Evolutionary conservation across 2,329 filamentous ascomycete genomes (phyloP).

Genomic region (Penicillium hordei): DNA sequence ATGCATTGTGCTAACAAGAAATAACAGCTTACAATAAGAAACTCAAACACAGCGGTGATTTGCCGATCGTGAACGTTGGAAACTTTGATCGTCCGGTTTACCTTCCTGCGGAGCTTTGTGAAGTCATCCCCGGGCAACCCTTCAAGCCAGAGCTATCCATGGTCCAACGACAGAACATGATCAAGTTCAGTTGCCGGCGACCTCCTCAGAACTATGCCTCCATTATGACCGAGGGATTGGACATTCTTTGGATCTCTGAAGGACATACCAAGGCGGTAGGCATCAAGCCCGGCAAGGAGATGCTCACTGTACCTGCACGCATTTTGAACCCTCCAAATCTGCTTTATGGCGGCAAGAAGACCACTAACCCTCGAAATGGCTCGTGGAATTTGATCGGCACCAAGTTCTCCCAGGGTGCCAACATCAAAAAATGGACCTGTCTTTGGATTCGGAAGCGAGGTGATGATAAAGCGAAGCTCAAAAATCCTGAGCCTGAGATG

Average conservation of each 20-base stretch:
- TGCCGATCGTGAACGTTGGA: conserved; percentile 66
- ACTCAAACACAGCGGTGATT: conserved; percentile 27
- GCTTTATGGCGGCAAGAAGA: conserved; percentile 9
- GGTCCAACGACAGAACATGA: conserved; percentile 64
- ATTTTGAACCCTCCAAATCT: conserved; percentile 16
- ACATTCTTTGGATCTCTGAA: conserved; percentile 13
- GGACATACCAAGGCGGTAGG: not conserved
- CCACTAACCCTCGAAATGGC: conserved; percentile 4
- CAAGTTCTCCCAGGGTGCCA: conserved; percentile 4
- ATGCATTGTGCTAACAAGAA: not conserved
- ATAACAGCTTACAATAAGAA: conserved; percentile 38
- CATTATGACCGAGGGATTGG: conserved; percentile 43
- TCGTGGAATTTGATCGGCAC: conserved; percentile 20
- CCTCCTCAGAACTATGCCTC: conserved; percentile 65
- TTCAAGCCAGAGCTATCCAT: conserved; percentile 57
- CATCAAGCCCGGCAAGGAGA: conserved; percentile 7
- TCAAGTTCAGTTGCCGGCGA: conserved; percentile 65
- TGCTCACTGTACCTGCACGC: conserved; percentile 19
- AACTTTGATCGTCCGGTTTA: conserved; percentile 57
- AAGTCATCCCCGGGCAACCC: conserved; percentile 61
- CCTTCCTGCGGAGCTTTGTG: conserved; percentile 63
- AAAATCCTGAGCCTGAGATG: not conserved
- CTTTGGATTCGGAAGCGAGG: conserved; percentile 1
- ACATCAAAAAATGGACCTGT: conserved; percentile 4
- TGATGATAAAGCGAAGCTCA: not conserved